phyloP scores from a whole-genome alignment of 306 rosid genomes.

The Betula pendula region DNA sequence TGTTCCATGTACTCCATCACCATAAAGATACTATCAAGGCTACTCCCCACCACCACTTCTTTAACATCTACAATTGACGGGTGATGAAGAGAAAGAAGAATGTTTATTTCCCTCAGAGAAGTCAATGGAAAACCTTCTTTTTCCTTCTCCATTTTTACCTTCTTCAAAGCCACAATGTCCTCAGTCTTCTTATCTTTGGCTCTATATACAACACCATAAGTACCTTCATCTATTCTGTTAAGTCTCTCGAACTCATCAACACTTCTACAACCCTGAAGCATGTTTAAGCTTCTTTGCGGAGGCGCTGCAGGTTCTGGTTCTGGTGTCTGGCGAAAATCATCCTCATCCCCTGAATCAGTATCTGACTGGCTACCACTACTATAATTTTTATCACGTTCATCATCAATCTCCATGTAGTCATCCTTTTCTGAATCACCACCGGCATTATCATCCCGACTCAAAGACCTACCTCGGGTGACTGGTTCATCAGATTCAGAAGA shows the following conservation, averaged over 20 bases:
- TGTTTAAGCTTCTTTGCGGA: constrained; percentile 76
- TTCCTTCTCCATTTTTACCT: constrained; percentile 99
- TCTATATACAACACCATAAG: constrained; percentile 98
- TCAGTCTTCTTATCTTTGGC: constrained; percentile 90
- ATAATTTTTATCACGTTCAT: constrained; percentile 49
- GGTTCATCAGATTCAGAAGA: constrained; percentile 75
- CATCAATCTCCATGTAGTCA: constrained; percentile 65
- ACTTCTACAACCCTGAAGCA: constrained; percentile 99
- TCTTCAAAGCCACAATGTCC: constrained; percentile 95
- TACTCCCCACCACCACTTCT: constrained; percentile 98
- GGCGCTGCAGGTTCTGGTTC: constrained; percentile 58
- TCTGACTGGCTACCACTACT: constrained; percentile 52
- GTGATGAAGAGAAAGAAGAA: constrained; percentile 98
- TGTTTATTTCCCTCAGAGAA: constrained; percentile 96
- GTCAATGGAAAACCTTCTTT: constrained; percentile 97
- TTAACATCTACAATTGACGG: constrained; percentile 94
- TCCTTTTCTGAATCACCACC: constrained; percentile 62
- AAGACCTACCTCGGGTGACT: constrained; percentile 49
- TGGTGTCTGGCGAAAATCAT: constrained; percentile 46
- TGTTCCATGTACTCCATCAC: constrained; percentile 99
- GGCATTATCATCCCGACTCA: constrained; percentile 59
- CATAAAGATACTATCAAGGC: constrained; percentile 98
- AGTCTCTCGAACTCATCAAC: constrained; percentile 98
- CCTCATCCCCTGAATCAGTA: constrained; percentile 67
- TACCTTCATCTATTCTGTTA: constrained; percentile 97